A percentile compares a stretch with the other conserved stretches of the same genome.
Conservation (phyloP, 1,139 yeast genomes). For the Debaryomyces psychrophilus region DNA sequence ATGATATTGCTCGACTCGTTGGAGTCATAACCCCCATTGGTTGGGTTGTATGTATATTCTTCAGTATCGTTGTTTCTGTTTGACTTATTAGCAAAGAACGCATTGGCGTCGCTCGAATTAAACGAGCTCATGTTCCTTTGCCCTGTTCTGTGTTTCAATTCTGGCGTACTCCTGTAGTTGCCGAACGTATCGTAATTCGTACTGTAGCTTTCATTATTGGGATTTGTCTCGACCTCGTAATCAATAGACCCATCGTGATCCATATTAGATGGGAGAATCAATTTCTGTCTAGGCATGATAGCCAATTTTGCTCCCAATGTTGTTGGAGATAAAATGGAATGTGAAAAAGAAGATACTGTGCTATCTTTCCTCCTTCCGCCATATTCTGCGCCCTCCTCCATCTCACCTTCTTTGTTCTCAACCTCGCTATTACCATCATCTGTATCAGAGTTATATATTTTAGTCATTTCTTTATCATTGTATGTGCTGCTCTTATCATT, state of each 20-base stretch:
- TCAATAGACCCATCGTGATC: constrained; percentile 18
- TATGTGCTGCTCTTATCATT: not conserved
- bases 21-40: constrained; percentile 24
- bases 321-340: constrained; percentile 37
- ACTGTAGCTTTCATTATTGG: constrained; percentile 10
- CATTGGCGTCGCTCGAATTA: constrained; percentile 22
- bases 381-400: constrained; percentile 13
- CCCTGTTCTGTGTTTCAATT: constrained; percentile 6
- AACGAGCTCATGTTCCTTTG: constrained; percentile 25
- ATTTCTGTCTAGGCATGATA: constrained; percentile 24
- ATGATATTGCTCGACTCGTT: not conserved
- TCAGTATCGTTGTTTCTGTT: constrained; percentile 18
- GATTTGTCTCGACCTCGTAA: constrained; percentile 28
- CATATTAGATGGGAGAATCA: constrained; percentile 26
- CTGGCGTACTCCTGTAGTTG: constrained; percentile 6
- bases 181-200: constrained; percentile 7
- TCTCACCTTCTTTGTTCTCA: constrained; percentile 11
- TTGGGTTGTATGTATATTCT: constrained; percentile 28
- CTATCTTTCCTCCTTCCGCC: constrained; percentile 19
- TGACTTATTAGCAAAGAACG: constrained; percentile 16
- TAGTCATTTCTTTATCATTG: not conserved
- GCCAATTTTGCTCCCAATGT: constrained; percentile 45
- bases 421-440: constrained; percentile 9
- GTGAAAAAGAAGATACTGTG: constrained; percentile 25
- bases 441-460: not conserved